These are phyloP conservation scores for Coniochaeta sp. DNA, from an alignment of 2,329 filamentous ascomycete species.

Conservation along the genomic window DNA sequence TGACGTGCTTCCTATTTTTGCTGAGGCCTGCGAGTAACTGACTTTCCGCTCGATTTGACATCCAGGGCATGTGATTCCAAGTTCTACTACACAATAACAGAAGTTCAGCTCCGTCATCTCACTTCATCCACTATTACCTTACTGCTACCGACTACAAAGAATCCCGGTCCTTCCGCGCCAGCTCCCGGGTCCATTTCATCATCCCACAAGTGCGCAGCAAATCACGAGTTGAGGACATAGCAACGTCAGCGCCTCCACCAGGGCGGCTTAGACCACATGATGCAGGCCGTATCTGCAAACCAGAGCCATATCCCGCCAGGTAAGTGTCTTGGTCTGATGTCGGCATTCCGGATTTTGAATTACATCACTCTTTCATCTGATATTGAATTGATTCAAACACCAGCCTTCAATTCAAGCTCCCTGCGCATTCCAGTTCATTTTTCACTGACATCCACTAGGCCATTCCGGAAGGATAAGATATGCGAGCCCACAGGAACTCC, in stretches of 20 bases:
- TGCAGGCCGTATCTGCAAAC: background rate
- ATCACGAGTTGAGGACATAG: background rate
- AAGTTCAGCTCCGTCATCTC: background rate
- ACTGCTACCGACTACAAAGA: background rate
- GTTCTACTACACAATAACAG: no score
- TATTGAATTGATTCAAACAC: background rate
- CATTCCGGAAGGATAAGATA: conserved; percentile 52
- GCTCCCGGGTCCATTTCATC: background rate
- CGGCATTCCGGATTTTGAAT: background rate
- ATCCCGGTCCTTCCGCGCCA: background rate
- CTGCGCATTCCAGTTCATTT: background rate
- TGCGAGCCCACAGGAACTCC: conserved; percentile 64
- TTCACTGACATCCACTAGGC: background rate
- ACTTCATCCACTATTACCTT: background rate
- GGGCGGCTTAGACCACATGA: background rate
- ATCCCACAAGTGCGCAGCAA: background rate
- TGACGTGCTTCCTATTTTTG: background rate
- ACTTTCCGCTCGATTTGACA: no score
- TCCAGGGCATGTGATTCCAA: background rate
- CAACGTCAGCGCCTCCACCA: background rate
- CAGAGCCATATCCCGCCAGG: background rate
- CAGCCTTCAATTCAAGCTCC: background rate
- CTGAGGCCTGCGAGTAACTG: no score
- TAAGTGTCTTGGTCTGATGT: background rate
- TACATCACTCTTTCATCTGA: background rate